Base-by-base conservation (phyloP, 805 yeast genomes). In the Candida anglica region DNA sequence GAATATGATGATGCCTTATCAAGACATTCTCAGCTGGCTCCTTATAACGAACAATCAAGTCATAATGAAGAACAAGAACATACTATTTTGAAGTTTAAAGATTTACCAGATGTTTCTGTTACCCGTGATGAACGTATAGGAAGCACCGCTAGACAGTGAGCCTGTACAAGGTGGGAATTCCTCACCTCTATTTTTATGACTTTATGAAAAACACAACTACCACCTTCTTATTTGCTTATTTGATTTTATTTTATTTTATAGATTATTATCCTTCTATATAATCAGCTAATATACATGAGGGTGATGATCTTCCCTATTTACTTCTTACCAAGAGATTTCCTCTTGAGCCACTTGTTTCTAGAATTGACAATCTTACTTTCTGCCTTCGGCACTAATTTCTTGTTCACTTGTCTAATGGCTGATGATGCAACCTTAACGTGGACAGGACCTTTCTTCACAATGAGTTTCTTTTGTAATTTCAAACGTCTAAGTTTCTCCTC, bases 1-100 rank as follows among this genome's bases (percentile, higher is more conserved):
- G 73, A 66, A 33, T 71, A 67, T 39, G 78, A 73, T 36, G 73
- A 71, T 32, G 46, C 41, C 19, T 25, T 48, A 19, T 14, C 32
- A 5, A 17, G 17, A 14, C 10, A n/a, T 13, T 13, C 34, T 5
- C 28, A 24, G 16, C 15, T 19, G n/a, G 14, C 10, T 10, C 14
- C 32, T 7, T 15, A 8, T 15, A 15, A 17, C 9, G 20, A 24
- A 16, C 29, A 24, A 18, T n/a, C 16, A 15, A 10, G 29, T n/a
- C 27, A 32, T 15, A 24, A 17, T 10, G 34, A 32, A 7, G 34
- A 32, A 18, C 34, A 32, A 15, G 34, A 32, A 8, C 34, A 32
- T 11, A 24, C 34, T 10, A 32, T 32, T 7, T 24, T 32, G 27
- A 32, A 24, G 22, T 24, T 32, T 14, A 23, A 32, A 13, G 32